Percentiles rank a stretch among this genome's conserved stretches.
Conservation (phyloP, 75 land plant species). For the Cryptomeria japonica region DNA sequence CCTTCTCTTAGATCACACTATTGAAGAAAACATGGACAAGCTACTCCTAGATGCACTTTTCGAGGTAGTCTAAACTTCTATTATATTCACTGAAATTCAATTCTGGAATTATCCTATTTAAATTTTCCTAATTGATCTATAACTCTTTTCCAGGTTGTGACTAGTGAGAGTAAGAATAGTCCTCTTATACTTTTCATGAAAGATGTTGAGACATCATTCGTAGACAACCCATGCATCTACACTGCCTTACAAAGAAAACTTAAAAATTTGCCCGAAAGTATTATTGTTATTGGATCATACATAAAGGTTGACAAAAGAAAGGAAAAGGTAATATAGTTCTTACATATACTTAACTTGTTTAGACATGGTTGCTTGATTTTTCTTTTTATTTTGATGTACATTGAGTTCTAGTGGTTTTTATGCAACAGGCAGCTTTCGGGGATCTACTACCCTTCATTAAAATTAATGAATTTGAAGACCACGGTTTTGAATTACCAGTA, state of each 20-base stretch:
- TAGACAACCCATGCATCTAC: conserved; percentile 38
- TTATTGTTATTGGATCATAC: conserved; percentile 73
- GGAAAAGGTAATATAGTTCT: conserved; percentile 50
- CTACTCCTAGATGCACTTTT: conserved; percentile 34
- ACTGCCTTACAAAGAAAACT: conserved; percentile 45
- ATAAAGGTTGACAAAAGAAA: conserved; percentile 61
- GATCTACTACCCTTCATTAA: conserved; percentile 60
- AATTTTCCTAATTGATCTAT: not conserved
- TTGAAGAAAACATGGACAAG: conserved; percentile 19
- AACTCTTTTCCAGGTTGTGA: conserved; percentile 47
- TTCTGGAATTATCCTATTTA: not conserved
- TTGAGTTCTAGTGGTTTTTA: not conserved
- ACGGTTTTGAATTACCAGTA: conserved; percentile 83
- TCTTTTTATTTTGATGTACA: not conserved
- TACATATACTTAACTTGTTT: not conserved
- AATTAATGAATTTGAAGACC: conserved; percentile 66
- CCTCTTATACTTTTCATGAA: conserved; percentile 71
- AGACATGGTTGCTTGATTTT: not conserved
- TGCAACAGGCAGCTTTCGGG: conserved; percentile 57
- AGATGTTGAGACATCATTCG: conserved; percentile 61
- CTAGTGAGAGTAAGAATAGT: conserved; percentile 55
- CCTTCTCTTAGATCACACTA: conserved; percentile 19
- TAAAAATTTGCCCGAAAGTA: conserved; percentile 47
- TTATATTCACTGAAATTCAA: not conserved
- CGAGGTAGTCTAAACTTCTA: conserved; percentile 41